These are phyloP conservation scores for Vitellaria paradoxa DNA, from an alignment of 179 eudicot genomes.

Conservation along the genomic window DNA sequence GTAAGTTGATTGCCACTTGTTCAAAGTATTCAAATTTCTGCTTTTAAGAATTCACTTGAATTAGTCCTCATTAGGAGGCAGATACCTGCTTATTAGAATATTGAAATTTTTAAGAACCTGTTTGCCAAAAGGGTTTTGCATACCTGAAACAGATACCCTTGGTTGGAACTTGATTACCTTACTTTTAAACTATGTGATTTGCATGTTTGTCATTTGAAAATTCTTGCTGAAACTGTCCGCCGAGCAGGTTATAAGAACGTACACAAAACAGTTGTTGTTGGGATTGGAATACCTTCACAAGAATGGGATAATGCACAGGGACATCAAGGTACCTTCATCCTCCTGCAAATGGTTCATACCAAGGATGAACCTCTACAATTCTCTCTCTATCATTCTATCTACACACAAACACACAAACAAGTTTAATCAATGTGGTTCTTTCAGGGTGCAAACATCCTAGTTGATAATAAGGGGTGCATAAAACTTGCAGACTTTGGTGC, in stretches of 20 bases:
- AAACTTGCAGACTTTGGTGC: conserved; percentile 95
- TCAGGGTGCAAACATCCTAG: conserved; percentile 92
- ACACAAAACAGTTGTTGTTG: conserved; percentile 66
- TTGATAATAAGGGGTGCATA: conserved; percentile 81
- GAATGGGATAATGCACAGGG: conserved; percentile 87
- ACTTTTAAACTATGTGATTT: background rate
- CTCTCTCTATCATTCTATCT: background rate
- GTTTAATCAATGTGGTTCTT: conserved; percentile 7
- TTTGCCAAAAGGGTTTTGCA: background rate
- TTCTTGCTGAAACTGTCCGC: background rate
- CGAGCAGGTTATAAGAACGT: conserved; percentile 74
- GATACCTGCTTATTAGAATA: background rate
- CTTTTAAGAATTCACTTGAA: background rate
- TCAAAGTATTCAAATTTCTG: background rate
- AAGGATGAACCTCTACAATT: background rate
- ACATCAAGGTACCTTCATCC: conserved; percentile 56
- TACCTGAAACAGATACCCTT: background rate
- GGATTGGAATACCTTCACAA: conserved; percentile 80
- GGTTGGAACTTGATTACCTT: background rate
- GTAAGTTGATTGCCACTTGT: conserved; percentile 40
- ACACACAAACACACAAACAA: too few relatives aligned
- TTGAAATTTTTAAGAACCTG: background rate
- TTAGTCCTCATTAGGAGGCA: background rate
- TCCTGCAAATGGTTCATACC: background rate
- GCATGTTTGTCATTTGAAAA: background rate